phyloP scores from a whole-genome alignment of 495 filamentous ascomycete species.

The Trichoderma erinaceum region DNA sequence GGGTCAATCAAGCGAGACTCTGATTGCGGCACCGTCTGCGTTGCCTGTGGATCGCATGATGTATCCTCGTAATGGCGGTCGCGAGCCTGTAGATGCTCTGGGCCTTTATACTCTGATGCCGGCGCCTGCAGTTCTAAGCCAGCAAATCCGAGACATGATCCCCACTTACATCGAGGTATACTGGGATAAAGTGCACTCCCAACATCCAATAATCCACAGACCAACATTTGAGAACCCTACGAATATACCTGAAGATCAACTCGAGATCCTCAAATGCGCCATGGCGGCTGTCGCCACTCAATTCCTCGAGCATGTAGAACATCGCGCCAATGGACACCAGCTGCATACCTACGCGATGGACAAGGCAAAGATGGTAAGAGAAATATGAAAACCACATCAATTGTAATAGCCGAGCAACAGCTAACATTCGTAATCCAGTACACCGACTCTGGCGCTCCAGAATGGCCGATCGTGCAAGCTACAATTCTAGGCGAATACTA shows the following conservation, averaged over 20 bases:
- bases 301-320: slow-evolving; percentile 37
- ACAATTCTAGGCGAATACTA: slow-evolving; percentile 52
- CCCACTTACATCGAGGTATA: slow-evolving; percentile 40
- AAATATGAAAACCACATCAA: not conserved
- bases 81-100: slow-evolving; percentile 27
- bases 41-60: slow-evolving; percentile 23
- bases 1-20: slow-evolving; percentile 34
- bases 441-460: slow-evolving; percentile 26
- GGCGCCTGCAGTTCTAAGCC: slow-evolving; percentile 28
- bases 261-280: slow-evolving; percentile 37
- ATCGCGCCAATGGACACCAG: slow-evolving; percentile 38
- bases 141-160: slow-evolving; percentile 28
- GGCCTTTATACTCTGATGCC: slow-evolving; percentile 26
- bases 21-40: slow-evolving; percentile 31
- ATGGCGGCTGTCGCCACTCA: slow-evolving; percentile 47
- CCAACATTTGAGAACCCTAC: slow-evolving; percentile 31
- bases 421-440: slow-evolving; percentile 1
- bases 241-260: slow-evolving; percentile 19
- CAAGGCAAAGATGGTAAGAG: slow-evolving; percentile 27
- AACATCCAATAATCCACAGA: slow-evolving; percentile 40
- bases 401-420: not conserved
- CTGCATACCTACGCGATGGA: slow-evolving; percentile 43
- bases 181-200: slow-evolving; percentile 38
- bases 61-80: slow-evolving; percentile 24
- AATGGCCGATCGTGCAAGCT: slow-evolving; percentile 49